These are phyloP conservation scores for Cucurbita maxima DNA, from an alignment of 306 rosid species.

Conservation along the genomic window DNA sequence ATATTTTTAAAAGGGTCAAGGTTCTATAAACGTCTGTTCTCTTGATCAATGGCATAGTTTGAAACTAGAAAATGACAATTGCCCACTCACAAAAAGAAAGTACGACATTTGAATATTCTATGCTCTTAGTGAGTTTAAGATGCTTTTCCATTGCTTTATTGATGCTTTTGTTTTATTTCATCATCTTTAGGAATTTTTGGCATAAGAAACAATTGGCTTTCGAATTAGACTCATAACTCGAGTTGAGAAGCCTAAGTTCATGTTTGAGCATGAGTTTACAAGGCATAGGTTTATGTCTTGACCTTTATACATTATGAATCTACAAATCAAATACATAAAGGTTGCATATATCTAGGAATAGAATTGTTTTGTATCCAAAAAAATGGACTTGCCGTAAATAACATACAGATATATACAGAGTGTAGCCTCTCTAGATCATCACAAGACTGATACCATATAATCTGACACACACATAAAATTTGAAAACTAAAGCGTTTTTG, in stretches of 20 bases:
- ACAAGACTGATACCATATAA: neutral
- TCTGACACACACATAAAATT: slow-evolving; percentile 1
- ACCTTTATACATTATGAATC: neutral
- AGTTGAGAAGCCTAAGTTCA: no score
- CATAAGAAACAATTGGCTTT: neutral
- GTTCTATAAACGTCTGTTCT: no score
- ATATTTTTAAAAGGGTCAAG: no score
- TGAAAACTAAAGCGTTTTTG: neutral
- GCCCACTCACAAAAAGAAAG: neutral
- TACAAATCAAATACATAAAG: no score
- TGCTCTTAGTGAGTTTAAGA: neutral
- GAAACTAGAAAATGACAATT: neutral
- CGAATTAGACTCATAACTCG: no score
- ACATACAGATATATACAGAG: slow-evolving; percentile 11
- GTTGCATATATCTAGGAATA: neutral
- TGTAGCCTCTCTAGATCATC: slow-evolving; percentile 17
- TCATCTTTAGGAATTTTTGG: neutral
- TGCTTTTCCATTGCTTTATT: neutral
- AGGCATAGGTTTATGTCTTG: neutral
- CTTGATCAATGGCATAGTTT: no score
- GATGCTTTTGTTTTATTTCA: no score
- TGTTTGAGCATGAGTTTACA: neutral
- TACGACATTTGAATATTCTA: neutral
- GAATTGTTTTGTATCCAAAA: neutral
- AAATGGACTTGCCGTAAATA: neutral